Conservation (phyloP, 495 filamentous ascomycete genomes). For the Aspergillus hancockii region DNA sequence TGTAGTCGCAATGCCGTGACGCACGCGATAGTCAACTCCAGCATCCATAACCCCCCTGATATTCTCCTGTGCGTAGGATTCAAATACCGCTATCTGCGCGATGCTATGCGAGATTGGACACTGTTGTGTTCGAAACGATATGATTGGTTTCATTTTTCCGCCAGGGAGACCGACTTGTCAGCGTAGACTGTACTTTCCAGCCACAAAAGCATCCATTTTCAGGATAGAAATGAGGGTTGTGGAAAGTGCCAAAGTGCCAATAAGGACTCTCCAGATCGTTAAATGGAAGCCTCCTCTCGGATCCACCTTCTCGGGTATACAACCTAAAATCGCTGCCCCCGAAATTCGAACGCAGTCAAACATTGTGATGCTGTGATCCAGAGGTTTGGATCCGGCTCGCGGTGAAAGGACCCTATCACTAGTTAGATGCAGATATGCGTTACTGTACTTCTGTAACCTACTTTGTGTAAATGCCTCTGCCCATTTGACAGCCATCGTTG, state of each 20-base stretch:
- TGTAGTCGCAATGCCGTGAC: slow-evolving; percentile 22
- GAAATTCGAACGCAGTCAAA: slow-evolving; percentile 33
- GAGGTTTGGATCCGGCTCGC: slow-evolving; percentile 22
- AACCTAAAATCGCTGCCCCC: slow-evolving; percentile 26
- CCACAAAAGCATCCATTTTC: slow-evolving; percentile 24
- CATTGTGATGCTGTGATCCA: slow-evolving; percentile 36
- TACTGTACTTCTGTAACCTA: neutral
- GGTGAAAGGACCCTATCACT: slow-evolving; percentile 21
- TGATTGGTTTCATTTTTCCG: slow-evolving; percentile 25
- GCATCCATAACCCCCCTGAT: slow-evolving; percentile 8
- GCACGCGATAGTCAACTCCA: slow-evolving; percentile 4
- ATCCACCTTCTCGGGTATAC: slow-evolving; percentile 15
- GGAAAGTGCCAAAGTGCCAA: slow-evolving; percentile 30
- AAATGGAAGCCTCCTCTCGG: slow-evolving; percentile 27
- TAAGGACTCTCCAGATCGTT: slow-evolving; percentile 28
- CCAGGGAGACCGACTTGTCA: slow-evolving; percentile 24
- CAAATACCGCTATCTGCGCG: slow-evolving; percentile 28
- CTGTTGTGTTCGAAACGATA: slow-evolving; percentile 38
- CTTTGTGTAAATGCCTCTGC: slow-evolving; percentile 25
- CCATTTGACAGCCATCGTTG: slow-evolving; percentile 27
- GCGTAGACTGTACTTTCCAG: slow-evolving; percentile 31
- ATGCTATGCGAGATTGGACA: slow-evolving; percentile 32
- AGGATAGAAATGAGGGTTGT: slow-evolving; percentile 27
- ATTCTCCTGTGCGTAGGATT: slow-evolving; percentile 23
- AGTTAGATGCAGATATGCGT: neutral